Evolutionary conservation across 805 yeast genomes (phyloP), one percentile per base, ranked within the genome.

Genomic region (Barnettozyma sp.): DNA sequence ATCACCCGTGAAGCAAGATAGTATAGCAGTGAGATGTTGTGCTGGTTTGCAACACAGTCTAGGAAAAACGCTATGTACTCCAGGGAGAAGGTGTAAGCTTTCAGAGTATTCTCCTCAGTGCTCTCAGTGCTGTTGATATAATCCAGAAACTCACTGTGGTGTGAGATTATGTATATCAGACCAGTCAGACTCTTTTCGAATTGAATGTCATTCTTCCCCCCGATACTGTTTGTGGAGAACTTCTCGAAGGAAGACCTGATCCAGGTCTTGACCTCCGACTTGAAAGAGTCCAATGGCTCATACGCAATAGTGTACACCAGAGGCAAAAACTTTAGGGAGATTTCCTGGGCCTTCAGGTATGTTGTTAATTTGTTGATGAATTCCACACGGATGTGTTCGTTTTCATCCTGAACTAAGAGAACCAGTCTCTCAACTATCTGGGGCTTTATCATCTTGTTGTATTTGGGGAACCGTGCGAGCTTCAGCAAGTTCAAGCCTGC

Each of bases 1-100:
- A 85, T 86, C 14, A 85, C 70, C 36, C 94, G 68, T 40, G 82
- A 82, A 0, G 92, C 76, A 33, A 84, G 62, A 54, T 87, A 86
- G 52, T 75, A 86, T 6, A 87, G 55, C 39, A 85, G 55, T 6
- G 90, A 80, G 23, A 82, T 63, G 47, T 86, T 88, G 21, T 78
- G 79, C 30, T 71, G 68, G 3, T 68, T 74, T 0, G 80, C 78
- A 30, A 85, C 69, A 4, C 71, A 52, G 26, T 71, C 78, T 34
- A 85, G 54, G 41, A 67, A 81, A 54, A 73, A 81, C 1, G 72
- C 46, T 21, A 86, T 56, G 44, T 78, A 81, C 30, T 75, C 76
- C 35, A 75, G 49, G 1, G 82, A 77, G 46, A 74, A 77, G 0
- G 63, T 55, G 39, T 66, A 64, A 0, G 79, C 77, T 40, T 67